These are phyloP conservation scores for Erythrophleum fordii DNA, from an alignment of 306 rosid genomes.

Conservation along the genomic window DNA sequence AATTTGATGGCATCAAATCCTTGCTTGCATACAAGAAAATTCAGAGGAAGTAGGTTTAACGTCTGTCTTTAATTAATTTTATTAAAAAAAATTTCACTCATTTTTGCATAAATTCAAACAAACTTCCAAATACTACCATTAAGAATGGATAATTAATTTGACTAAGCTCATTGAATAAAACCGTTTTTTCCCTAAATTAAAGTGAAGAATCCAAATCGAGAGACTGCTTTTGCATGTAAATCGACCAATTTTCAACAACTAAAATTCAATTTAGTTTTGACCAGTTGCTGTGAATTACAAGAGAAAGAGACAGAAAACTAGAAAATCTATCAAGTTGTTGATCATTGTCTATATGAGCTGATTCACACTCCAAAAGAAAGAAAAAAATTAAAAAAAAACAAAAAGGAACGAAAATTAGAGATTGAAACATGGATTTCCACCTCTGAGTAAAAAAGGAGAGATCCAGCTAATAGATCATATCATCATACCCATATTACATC, in stretches of 20 bases:
- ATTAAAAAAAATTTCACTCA: background rate
- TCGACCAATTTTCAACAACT: background rate
- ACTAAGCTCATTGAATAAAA: slow-evolving; percentile 1
- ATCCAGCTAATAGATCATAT: slow-evolving; percentile 36
- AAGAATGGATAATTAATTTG: background rate
- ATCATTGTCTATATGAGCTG: slow-evolving; percentile 34
- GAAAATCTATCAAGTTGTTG: background rate
- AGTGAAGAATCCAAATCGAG: background rate
- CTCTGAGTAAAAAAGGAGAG: slow-evolving; percentile 13
- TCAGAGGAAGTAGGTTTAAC: slow-evolving; percentile 38
- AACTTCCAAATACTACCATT: background rate
- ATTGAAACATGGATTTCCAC: slow-evolving; percentile 2
- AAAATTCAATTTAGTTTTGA: background rate
- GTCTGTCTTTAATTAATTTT: background rate
- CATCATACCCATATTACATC: slow-evolving; percentile 34
- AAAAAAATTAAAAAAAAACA: background rate
- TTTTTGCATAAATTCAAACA: background rate
- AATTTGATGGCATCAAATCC: slow-evolving; percentile 40
- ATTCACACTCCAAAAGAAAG: slow-evolving; percentile 34
- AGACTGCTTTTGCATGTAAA: background rate
- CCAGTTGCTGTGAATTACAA: too few species aligned
- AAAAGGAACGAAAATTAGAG: background rate
- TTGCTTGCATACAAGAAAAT: slow-evolving; percentile 31
- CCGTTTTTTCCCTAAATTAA: background rate
- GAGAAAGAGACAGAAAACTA: background rate